Evolutionary conservation across 1,284 basidiomycete genomes (phyloP).

Genomic region (Afroboletus lepidellus): DNA sequence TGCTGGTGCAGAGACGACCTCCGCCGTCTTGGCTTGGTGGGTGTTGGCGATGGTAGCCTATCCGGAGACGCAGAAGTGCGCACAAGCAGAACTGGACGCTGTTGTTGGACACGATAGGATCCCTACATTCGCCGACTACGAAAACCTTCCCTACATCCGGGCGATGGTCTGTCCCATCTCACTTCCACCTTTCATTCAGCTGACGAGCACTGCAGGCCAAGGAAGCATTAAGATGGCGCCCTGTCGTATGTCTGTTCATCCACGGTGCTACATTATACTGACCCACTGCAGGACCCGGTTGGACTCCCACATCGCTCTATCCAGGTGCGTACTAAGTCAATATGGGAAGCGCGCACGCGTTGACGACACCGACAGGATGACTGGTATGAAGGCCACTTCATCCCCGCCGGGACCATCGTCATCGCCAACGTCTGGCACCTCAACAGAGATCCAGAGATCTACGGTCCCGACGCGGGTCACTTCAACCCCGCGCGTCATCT

Average conservation of each 20-base stretch:
- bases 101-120: conserved; percentile 30
- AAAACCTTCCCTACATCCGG: conserved; percentile 9
- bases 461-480: conserved; percentile 10
- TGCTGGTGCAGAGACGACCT: conserved; percentile 7
- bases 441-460: conserved; percentile 10
- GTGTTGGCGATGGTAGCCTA: conserved; percentile 39
- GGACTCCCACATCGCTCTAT: conserved; percentile 4
- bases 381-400: conserved; percentile 17
- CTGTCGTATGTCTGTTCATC: not conserved
- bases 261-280: not conserved
- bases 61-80: conserved; percentile 38
- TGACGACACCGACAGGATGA: conserved; percentile 1
- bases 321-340: not conserved
- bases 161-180: conserved; percentile 6
- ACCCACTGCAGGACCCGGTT: conserved; percentile 1
- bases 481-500: conserved; percentile 11
- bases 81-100: conserved; percentile 39
- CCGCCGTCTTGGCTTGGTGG: conserved; percentile 28
- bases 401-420: conserved; percentile 17
- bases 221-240: conserved; percentile 10
- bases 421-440: conserved; percentile 19
- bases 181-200: not conserved
- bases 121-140: conserved; percentile 5
- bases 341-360: not conserved
- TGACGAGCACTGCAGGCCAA: not conserved